Evolutionary conservation across 2,329 filamentous ascomycete genomes (phyloP), one percentile per base, ranked within the genome.

Genomic region (Arthrobotrys pseudoclavata): DNA sequence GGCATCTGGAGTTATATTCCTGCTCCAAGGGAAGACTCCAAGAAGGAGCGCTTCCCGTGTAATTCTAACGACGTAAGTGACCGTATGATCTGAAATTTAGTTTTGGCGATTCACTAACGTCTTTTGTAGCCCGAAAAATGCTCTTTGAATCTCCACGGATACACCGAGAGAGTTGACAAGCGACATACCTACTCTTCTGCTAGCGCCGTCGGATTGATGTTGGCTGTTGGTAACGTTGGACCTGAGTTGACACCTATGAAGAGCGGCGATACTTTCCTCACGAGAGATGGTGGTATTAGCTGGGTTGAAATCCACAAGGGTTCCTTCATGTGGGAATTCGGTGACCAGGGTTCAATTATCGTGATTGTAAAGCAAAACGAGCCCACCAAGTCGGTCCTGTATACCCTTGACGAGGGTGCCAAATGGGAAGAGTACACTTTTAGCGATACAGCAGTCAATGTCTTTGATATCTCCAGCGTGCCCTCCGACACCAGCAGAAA

Each of bases 151-250:
- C 87, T 99, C 42, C 96, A 99, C 83, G 93, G 95, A 69, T 99
- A 97, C 84, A 98, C 96, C 0, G 96, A 99, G 84, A 90, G 96
- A 79, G 85, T 85, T 34, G 93, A 98, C 83, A 91, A 90, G 81
- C 86, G 90, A 55, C 92, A 95, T 83, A 97, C 93, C 0, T 98
- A 92, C 84, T 96, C 93, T 7, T 97, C 94, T 1, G 89, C 90
- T 55, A 94, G 92, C 2, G 95, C 96, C 0, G 89, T 97, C 42
- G 96, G 96, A 10, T 84, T 99, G 66, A 93, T 98, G 89, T 91
- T 99, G 83, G 96, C 89, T 15, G 89, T 94, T 79, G 96, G 96
- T 80, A 99, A 98, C 81, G 94, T 99, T 9, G 96, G 96, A 29
- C 85, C 89, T 31, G 86, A 87, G 75, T 87, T 97, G 53, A 88